phyloP scores from a whole-genome alignment of 2,329 filamentous ascomycete species.

The Thelonectria rubi region DNA sequence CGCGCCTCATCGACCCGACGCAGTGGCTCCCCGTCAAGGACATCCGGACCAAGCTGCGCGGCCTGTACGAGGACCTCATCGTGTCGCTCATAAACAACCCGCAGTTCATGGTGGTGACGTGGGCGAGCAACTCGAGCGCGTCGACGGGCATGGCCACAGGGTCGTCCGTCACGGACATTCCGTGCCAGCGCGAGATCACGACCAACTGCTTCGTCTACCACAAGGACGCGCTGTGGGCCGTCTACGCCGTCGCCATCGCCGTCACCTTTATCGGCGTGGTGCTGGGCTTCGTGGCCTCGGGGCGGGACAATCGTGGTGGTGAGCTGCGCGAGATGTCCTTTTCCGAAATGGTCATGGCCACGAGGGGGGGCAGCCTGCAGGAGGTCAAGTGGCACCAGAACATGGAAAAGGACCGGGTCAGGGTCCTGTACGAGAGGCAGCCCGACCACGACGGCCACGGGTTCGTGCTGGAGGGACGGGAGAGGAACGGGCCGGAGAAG shows the following conservation, averaged over 20 bases:
- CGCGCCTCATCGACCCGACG: slow-evolving; percentile 27
- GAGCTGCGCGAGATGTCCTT: slow-evolving; percentile 1
- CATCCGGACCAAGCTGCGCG: slow-evolving; percentile 14
- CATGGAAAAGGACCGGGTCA: not conserved
- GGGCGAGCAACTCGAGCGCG: slow-evolving; percentile 29
- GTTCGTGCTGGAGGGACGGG: not conserved
- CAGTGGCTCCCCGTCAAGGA: slow-evolving; percentile 23
- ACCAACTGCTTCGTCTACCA: slow-evolving; percentile 32
- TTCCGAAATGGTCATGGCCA: not conserved
- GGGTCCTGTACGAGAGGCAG: not conserved
- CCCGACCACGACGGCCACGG: not conserved
- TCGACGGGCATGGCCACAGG: slow-evolving; percentile 17
- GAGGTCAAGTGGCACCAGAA: not conserved
- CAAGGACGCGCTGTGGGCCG: slow-evolving; percentile 15
- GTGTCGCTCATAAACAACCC: slow-evolving; percentile 33
- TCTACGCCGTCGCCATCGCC: slow-evolving; percentile 24
- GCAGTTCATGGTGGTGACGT: slow-evolving; percentile 34
- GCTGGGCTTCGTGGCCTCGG: slow-evolving; percentile 10
- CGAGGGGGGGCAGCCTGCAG: not conserved
- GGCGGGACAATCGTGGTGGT: not conserved
- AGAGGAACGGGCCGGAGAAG: not conserved
- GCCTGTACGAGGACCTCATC: slow-evolving; percentile 29
- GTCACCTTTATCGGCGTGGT: slow-evolving; percentile 29
- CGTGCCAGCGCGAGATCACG: slow-evolving; percentile 23
- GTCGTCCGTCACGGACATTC: slow-evolving; percentile 15